Evolutionary conservation across 371 early-diverging fungal genomes (phyloP), one percentile per base, ranked within the genome.

Genomic region (Rhizopus arrhizus): DNA sequence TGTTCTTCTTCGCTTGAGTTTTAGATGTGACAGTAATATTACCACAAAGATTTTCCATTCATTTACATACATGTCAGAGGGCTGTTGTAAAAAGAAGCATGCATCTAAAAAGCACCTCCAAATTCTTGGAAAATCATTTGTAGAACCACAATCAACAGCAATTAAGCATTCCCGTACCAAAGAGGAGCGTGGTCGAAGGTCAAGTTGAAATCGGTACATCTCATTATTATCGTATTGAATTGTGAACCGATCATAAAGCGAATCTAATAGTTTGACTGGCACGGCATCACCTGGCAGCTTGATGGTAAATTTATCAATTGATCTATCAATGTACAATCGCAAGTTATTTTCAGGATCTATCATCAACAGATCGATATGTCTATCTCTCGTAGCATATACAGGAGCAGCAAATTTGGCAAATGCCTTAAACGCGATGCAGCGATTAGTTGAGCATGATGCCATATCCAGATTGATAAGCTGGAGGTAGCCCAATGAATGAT

Each of bases 21-120:
- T 41, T 16, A 76, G 62, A 50, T 83, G 84, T 0, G 88, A 87
- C 0, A 89, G 59, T 6, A 90, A 59, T 0, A 75, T 58, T 11
- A 78, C 65, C 5, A 77, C 58, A 62, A 88, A 85, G n/a, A 74
- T 60, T 12, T 74, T 69, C 89, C 88, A 89, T 62, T 88, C 88
- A 5, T 46, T 56, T 9, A 56, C 55, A 15, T 35, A 4, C 10
- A 22, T 15, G 45, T 45, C 46, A 34, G 22, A 53, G 34, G 9
- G 29, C 31, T 48, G 50, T 22, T 49, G 40, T 13, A 15, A 42
- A 32, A 35, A 51, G 43, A n/a, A 52, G 15, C 45, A n/a, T n/a
- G 49, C 2, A n/a, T 58, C 40, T 5, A 66, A 16, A 22, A 48
- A 66, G 4, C 66, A 40, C 11, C 15, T 53, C 68, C 63, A 59